Conservation (phyloP, 177 flowering plant genomes). For the Vitis hybrid region DNA sequence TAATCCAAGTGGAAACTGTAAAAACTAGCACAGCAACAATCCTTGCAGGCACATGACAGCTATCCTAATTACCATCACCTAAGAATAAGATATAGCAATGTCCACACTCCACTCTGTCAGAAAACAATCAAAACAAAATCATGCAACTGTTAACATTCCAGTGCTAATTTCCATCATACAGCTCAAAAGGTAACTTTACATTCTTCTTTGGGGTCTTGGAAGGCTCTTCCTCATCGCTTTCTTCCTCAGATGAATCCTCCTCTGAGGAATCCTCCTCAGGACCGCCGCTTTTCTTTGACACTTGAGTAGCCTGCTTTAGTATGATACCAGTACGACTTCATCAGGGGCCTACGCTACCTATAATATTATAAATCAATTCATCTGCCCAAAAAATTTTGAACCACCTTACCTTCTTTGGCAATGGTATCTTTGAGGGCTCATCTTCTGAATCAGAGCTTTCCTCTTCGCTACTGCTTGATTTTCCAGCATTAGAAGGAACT, state of each 20-base stretch:
- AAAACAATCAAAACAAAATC: neutral
- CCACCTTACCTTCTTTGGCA: conserved; percentile 16
- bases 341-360: neutral
- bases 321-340: neutral
- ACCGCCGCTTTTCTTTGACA: conserved; percentile 31
- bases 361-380: neutral
- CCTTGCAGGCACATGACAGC: neutral
- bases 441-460: conserved; percentile 30
- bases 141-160: neutral
- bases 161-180: neutral
- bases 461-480: conserved; percentile 20
- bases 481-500: conserved; percentile 5
- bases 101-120: neutral
- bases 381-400: neutral
- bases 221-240: conserved; percentile 36
- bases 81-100: neutral
- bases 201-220: conserved; percentile 33
- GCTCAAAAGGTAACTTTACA: neutral
- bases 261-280: conserved; percentile 39
- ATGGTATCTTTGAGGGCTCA: conserved; percentile 23
- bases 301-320: conserved; percentile 21
- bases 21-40: too few relatives aligned
- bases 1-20: too few relatives aligned
- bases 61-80: neutral
- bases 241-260: conserved; percentile 34